phyloP scores from a whole-genome alignment of 2,329 filamentous ascomycete species.

The Arachnomyces sp. region DNA sequence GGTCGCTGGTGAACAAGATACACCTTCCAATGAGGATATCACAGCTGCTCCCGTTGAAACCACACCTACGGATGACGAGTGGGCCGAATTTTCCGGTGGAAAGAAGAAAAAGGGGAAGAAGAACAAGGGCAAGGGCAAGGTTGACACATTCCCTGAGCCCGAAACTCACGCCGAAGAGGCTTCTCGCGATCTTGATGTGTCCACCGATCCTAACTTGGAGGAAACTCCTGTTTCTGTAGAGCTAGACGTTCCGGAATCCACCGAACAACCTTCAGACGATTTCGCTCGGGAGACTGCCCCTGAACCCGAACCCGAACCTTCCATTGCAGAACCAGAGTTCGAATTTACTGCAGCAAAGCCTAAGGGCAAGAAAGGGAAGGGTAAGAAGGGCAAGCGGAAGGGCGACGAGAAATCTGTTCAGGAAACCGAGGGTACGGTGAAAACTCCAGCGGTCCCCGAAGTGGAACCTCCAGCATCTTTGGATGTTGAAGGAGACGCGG shows the following conservation, averaged over 20 bases:
- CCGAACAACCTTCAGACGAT: background rate
- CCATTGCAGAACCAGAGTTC: background rate
- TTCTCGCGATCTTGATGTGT: too few species aligned
- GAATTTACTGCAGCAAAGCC: too few species aligned
- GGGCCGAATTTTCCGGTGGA: background rate
- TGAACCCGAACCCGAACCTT: slow-evolving; percentile 4
- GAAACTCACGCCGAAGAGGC: too few species aligned
- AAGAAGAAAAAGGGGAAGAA: slow-evolving; percentile 2
- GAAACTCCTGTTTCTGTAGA: background rate
- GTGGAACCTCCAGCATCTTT: too few species aligned
- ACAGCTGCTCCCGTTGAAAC: slow-evolving; percentile 6
- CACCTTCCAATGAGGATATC: background rate
- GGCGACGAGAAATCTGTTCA: too few species aligned
- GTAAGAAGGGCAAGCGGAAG: too few species aligned
- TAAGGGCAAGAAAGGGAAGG: too few species aligned
- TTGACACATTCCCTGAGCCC: background rate
- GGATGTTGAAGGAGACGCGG: too few species aligned
- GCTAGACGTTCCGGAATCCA: background rate
- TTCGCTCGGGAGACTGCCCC: slow-evolving; percentile 5
- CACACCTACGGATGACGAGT: slow-evolving; percentile 14
- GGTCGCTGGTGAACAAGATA: background rate
- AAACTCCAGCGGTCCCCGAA: too few species aligned
- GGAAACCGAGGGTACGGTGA: too few species aligned
- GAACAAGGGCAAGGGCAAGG: slow-evolving; percentile 5
- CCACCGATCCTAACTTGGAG: background rate